Conservation (phyloP, 2,329 filamentous ascomycete species). For the Fusarium brevicatenulatum region DNA sequence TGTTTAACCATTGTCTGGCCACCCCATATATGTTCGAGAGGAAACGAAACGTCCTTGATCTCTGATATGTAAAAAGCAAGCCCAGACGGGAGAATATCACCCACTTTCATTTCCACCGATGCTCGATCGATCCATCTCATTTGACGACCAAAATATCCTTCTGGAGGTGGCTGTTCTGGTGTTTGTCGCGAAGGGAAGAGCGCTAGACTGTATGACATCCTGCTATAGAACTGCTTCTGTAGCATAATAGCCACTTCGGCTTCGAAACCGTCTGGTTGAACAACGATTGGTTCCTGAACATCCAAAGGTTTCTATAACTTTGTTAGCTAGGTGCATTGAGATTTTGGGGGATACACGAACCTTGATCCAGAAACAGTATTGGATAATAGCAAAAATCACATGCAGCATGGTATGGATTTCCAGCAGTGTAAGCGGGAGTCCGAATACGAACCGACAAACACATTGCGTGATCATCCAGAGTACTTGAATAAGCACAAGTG, state of each 20-base stretch:
- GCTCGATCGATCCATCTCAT: not conserved
- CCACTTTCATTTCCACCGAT: rapidly evolving
- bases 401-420: not conserved
- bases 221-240: not conserved
- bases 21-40: not conserved
- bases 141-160: not conserved
- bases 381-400: not conserved
- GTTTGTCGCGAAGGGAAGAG: not conserved
- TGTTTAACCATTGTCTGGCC: not conserved
- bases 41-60: too few relatives aligned
- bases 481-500: not conserved
- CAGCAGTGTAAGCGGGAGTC: not conserved
- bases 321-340: not conserved
- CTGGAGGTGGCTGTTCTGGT: rapidly evolving
- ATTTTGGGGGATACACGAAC: rapidly evolving
- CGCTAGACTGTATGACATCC: not conserved
- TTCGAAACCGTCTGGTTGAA: not conserved
- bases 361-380: not conserved
- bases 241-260: not conserved
- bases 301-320: not conserved
- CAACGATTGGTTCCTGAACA: not conserved
- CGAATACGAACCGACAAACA: not conserved
- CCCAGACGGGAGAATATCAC: not conserved
- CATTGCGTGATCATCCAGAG: not conserved
- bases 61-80: not conserved